Percentiles rank a stretch among this genome's conserved stretches.
Evolutionary conservation across 768 basidiomycete species (phyloP).

Genomic region (Mycena sanguinolenta): DNA sequence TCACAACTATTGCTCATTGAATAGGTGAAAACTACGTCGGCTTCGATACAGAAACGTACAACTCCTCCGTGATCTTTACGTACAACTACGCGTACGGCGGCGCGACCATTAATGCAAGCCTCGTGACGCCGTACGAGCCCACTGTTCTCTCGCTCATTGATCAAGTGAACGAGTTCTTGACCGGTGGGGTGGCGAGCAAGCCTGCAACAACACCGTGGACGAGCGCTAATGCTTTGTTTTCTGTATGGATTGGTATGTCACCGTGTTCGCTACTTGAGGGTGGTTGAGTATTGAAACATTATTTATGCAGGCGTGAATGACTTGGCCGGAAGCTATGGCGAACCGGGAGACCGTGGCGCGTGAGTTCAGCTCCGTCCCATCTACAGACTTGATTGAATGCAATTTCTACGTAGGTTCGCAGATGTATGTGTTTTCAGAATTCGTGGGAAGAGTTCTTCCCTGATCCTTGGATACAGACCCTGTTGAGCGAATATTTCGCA

Average conservation of each 20-base stretch:
- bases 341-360: constrained; percentile 62
- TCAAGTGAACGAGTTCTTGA: constrained; percentile 73
- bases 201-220: constrained; percentile 70
- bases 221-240: constrained; percentile 69
- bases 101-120: constrained; percentile 71
- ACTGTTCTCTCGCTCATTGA: constrained; percentile 70
- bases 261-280: too few species aligned
- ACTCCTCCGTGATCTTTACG: constrained; percentile 66
- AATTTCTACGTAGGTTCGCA: constrained; percentile 55
- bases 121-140: constrained; percentile 67
- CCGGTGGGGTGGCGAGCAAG: constrained; percentile 57
- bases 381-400: neutral
- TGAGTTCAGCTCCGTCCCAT: constrained; percentile 42
- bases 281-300: neutral
- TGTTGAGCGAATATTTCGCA: constrained; percentile 64
- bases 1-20: too few species aligned
- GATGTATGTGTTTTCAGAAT: constrained; percentile 41
- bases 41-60: constrained; percentile 63
- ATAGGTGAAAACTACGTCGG: constrained; percentile 73
- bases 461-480: constrained; percentile 31
- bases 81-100: constrained; percentile 79
- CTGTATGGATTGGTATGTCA: constrained; percentile 66
- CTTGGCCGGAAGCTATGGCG: constrained; percentile 67
- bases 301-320: constrained; percentile 68
- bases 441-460: too few species aligned